Base-by-base conservation (phyloP, 495 filamentous ascomycete species). In the Penicillium canescens region DNA sequence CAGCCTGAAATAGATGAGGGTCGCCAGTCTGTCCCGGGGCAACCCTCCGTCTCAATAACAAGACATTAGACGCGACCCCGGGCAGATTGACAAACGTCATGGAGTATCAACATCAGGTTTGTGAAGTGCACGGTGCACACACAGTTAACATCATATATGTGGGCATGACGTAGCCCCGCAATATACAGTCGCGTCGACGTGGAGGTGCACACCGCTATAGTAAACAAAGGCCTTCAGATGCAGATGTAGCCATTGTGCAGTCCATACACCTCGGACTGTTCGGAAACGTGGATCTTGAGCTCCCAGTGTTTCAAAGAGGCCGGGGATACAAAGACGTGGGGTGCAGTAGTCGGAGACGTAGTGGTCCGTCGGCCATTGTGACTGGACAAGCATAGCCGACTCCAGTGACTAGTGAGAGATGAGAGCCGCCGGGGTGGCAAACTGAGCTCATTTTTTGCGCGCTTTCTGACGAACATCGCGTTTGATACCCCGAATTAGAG, bases 351-450 rank as follows among this genome's bases (percentile, higher is more conserved):
- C 35, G 33, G 42, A 51, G 26, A 26, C 11, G 28, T 21, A 26
- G 21, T 52, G 24, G 21, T n/a, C n/a, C n/a, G 10, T 39, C 42
- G 42, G n/a, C 44, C 54, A 60, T 50, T 56, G 7, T 35, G 24
- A 62, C 40, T 57, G 56, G 59, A 36, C 33, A 18, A 37, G 48
- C 46, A 49, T 47, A 26, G 46, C 45, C 34, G 46, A 35, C 42
- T 53, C 52, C 59, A 48, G 59, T 48, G 37, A 60, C 48, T 63
- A 60, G 56, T 50, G 26, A 59, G 57, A 63, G 57, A 57, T 57
- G 11, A 46, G 9, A 44, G 59, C 55, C 40, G 48, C 40, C 50
- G 52, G 47, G 40, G 54, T 63, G 62, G 62, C 60, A 31, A 66
- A 63, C 14, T 20, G 26, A 52, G 21, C 12, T 21, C 23, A 34